Evolutionary conservation across 2,329 filamentous ascomycete species (phyloP).

Genomic region (Colletotrichum filicis): DNA sequence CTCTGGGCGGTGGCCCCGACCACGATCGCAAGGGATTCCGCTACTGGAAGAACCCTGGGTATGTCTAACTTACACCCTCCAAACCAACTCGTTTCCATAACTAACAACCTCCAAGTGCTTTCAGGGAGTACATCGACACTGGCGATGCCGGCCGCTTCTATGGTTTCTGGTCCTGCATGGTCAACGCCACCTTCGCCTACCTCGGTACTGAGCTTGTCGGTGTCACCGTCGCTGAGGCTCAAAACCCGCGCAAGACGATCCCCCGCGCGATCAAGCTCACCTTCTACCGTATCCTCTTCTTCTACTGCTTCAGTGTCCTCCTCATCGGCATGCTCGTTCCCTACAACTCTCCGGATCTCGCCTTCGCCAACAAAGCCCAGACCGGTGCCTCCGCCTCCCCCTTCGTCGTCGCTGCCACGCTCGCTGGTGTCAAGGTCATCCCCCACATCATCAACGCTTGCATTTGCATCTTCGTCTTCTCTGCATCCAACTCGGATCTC

Average conservation of each 20-base stretch:
- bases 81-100: not conserved
- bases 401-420: conserved; percentile 78
- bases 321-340: conserved; percentile 82
- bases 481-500: conserved; percentile 80
- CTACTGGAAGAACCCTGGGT: conserved; percentile 73
- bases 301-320: conserved; percentile 80
- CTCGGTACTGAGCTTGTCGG: conserved; percentile 81
- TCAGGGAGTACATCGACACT: conserved; percentile 56
- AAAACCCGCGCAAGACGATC: conserved; percentile 82
- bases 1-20: conserved; percentile 73
- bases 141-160: conserved; percentile 65
- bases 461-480: conserved; percentile 81
- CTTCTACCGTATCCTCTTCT: conserved; percentile 84
- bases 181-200: conserved; percentile 83
- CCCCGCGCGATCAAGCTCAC: conserved; percentile 83
- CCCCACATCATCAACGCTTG: conserved; percentile 78
- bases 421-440: conserved; percentile 71
- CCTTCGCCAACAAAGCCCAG: conserved; percentile 62
- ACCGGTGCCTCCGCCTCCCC: conserved; percentile 72
- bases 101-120: conserved; percentile 50
- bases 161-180: conserved; percentile 76
- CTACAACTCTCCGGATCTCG: conserved; percentile 71
- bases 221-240: conserved; percentile 82
- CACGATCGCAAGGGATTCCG: conserved; percentile 72
- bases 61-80: not conserved